A percentile compares a stretch with the other conserved stretches of the same genome.
Conservation (phyloP, 495 filamentous ascomycete species). For the Achaetomiella virescens region DNA sequence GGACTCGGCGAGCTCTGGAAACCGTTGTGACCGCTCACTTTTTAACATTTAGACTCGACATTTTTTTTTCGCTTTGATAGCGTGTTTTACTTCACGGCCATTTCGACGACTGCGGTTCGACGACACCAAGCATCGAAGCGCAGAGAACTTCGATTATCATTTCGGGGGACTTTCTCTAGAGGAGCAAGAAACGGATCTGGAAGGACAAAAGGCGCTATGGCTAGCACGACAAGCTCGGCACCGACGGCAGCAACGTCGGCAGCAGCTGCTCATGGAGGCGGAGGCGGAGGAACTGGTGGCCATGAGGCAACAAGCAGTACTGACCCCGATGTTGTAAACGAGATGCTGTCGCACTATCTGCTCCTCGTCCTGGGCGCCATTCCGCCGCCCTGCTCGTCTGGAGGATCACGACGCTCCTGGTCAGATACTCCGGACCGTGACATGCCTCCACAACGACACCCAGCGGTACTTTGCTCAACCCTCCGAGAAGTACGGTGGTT, state of each 20-base stretch:
- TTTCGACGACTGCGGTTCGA: not conserved
- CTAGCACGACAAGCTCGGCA: conserved; percentile 2
- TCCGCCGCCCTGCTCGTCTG: conserved; percentile 39
- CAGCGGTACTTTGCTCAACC: conserved; percentile 50
- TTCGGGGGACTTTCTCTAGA: not conserved
- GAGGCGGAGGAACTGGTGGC: not conserved
- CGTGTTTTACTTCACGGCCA: not conserved
- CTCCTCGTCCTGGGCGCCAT: conserved; percentile 41
- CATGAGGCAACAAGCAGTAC: conserved; percentile 13
- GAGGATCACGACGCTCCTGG: conserved; percentile 47
- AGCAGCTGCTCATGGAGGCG: conserved; percentile 3
- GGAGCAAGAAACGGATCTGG: not conserved
- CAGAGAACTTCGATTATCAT: too few species aligned
- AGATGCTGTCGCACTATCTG: conserved; percentile 43
- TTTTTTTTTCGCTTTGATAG: not conserved
- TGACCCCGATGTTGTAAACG: conserved; percentile 32
- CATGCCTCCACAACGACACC: conserved; percentile 60
- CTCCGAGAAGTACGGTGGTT: conserved; percentile 52
- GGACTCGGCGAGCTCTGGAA: conserved; percentile 7
- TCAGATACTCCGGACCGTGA: conserved; percentile 69
- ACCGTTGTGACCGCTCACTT: not conserved
- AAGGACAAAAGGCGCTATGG: not conserved
- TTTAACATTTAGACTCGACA: not conserved
- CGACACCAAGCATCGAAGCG: too few species aligned
- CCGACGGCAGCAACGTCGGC: conserved; percentile 3